phyloP scores from a whole-genome alignment of 2,329 filamentous ascomycete genomes.

The Parafenestella ontariensis region DNA sequence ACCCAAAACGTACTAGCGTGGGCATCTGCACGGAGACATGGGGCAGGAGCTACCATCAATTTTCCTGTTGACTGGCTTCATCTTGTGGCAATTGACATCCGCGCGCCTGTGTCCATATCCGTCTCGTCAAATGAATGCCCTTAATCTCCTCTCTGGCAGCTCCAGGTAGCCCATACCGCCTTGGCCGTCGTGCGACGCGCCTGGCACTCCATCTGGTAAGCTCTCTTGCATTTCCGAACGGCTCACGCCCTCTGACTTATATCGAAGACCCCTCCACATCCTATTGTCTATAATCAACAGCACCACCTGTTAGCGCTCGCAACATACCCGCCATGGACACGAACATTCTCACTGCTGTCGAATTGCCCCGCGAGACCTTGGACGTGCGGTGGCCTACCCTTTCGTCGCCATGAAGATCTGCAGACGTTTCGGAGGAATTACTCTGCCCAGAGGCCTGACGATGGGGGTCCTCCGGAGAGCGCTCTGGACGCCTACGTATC shows the following conservation, averaged over 20 bases:
- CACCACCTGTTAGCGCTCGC: neutral
- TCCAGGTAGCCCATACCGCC: slow-evolving; percentile 41
- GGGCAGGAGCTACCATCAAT: slow-evolving; percentile 12
- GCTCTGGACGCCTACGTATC: neutral
- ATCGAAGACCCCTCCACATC: slow-evolving; percentile 1
- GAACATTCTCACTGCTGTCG: neutral
- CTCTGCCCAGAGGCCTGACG: neutral
- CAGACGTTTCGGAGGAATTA: neutral
- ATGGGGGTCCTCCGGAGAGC: neutral
- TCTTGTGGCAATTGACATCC: slow-evolving; percentile 20
- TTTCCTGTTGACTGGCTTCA: slow-evolving; percentile 13
- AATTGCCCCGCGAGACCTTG: neutral
- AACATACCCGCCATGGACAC: neutral
- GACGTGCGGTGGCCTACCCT: neutral
- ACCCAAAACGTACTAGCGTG: slow-evolving; percentile 10
- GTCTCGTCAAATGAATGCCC: slow-evolving; percentile 48
- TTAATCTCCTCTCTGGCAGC: slow-evolving; percentile 37
- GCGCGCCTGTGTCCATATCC: slow-evolving; percentile 10
- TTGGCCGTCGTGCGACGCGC: slow-evolving; percentile 22
- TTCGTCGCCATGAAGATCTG: slow-evolving; percentile 8
- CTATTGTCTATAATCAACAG: neutral
- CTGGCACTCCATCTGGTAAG: slow-evolving; percentile 22
- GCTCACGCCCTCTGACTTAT: neutral
- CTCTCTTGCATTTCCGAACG: neutral
- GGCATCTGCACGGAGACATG: slow-evolving; percentile 7